phyloP scores from a whole-genome alignment of 176 grass and related monocot genomes.

The Oryza punctata region DNA sequence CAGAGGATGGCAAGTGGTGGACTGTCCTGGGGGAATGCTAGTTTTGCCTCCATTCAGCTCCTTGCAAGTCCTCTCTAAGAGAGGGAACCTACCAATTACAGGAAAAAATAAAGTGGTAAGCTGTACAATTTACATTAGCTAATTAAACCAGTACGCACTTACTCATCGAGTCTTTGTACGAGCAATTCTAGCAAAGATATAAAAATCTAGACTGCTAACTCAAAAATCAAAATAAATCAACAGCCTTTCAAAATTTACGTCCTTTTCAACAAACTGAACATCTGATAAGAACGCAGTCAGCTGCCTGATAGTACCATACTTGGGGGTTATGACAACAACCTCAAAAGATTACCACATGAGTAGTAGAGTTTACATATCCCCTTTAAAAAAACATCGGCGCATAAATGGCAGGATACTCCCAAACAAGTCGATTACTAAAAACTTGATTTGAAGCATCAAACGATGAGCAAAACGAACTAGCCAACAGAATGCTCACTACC shows the following conservation, averaged over 20 bases:
- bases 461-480: not conserved
- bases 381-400: not conserved
- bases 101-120: not conserved
- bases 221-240: not conserved
- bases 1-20: conserved; percentile 72
- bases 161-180: not conserved
- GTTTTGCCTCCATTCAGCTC: conserved; percentile 47
- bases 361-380: not conserved
- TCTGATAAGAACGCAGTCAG: not conserved
- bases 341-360: not conserved
- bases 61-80: not conserved
- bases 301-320: not conserved
- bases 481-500: not conserved
- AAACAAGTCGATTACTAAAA: not conserved
- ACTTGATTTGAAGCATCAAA: not conserved
- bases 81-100: not conserved
- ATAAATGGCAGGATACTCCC: not conserved
- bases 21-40: conserved; percentile 61
- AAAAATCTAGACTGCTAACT: not conserved
- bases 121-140: not conserved
- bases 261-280: not conserved
- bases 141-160: not conserved
- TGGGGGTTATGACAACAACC: not conserved
- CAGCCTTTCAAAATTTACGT: not conserved
- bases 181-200: not conserved